Percentiles rank a stretch among this genome's conserved stretches.
Conservation (phyloP, 1,139 yeast genomes). For the Suhomyces wounanorum region DNA sequence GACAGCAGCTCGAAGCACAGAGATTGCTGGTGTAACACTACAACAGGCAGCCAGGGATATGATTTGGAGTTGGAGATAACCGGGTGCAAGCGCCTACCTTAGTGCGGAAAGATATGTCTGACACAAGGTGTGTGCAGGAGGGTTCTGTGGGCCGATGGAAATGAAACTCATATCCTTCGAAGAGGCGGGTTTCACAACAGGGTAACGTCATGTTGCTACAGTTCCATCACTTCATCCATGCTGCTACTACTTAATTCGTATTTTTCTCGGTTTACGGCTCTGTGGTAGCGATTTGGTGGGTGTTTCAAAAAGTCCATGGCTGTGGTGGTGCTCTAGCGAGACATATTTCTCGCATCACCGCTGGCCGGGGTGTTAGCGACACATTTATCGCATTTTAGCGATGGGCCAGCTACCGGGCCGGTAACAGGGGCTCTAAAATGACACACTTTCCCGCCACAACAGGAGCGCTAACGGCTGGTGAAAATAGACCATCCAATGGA, state of each 20-base stretch:
- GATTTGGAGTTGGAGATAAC: neutral
- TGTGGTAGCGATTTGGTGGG: no score
- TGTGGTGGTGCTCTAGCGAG: neutral
- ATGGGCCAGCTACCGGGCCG: neutral
- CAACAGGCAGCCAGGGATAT: neutral
- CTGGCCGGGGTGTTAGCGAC: neutral
- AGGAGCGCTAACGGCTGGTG: no score
- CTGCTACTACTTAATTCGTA: no score
- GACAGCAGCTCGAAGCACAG: neutral
- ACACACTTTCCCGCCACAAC: no score
- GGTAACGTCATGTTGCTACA: no score
- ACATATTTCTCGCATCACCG: neutral
- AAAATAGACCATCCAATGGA: no score
- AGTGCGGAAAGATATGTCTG: neutral
- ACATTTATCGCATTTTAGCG: neutral
- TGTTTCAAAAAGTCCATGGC: no score
- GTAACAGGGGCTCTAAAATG: neutral
- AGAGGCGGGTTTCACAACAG: no score
- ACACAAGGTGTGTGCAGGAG: neutral
- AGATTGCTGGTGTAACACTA: neutral
- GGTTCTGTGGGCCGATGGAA: neutral
- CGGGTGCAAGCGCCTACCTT: neutral
- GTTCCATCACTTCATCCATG: no score
- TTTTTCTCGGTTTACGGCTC: no score
- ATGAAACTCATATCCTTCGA: neutral